Base-by-base conservation (phyloP, 495 filamentous ascomycete species). In the Penicillium arizonense region DNA sequence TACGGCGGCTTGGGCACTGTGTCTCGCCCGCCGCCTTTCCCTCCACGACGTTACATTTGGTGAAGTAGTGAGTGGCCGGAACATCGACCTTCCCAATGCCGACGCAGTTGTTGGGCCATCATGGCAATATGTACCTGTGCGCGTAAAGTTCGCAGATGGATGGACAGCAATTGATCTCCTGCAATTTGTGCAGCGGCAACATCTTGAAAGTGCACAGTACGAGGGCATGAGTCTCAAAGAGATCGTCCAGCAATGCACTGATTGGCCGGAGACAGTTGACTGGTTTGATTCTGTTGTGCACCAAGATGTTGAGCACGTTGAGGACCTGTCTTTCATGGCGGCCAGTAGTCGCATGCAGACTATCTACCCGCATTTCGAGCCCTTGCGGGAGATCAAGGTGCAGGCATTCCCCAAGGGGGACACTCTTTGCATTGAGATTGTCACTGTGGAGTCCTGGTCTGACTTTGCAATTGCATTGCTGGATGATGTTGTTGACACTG, bases 1-100 rank as follows among this genome's bases (percentile, higher is more conserved):
- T 1, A 79, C 77, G 0, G 79, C 80, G 0, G 77, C 80, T 4
- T 85, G 82, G 82, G 77, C 80, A 0, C 43, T 82, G 0, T 65
- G 72, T 5, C 72, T 85, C 3, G 72, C 81, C 5, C 72, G 71
- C 1, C 71, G 69, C 7, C 63, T 78, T 5, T 41, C 40, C 1
- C 58, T 55, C 3, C 37, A 53, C 0, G 82, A 85, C 50, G 72
- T 85, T 9, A 59, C 74, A 1, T 83, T 85, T 47, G 82, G 81
- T 33, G 68, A 76, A 41, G 77, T 83, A 18, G 74, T 76, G 21
- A 73, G 50, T 16, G 80, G 57, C 47, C 26, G 71, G 55, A 57
- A 67, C 3, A 50, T 77, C n/a, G 74, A 74, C 36, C 49, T 67
- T 40, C 37, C 68, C 28, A 52, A 56, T 14, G 66, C 65, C 0